Evolutionary conservation across 306 rosid genomes (phyloP).

Genomic region (Heteromeles arbutifolia): DNA sequence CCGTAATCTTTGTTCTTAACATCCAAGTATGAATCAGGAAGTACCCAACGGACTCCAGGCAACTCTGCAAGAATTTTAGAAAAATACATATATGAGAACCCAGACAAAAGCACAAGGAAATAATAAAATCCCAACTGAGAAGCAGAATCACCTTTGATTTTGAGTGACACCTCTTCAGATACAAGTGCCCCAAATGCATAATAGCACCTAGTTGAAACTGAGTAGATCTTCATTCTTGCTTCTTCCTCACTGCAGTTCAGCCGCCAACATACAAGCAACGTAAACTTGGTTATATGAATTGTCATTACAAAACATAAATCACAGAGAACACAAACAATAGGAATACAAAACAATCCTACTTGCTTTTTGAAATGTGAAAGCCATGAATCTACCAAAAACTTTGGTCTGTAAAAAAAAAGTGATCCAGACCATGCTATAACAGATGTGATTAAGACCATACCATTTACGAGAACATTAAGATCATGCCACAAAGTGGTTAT

Average conservation of each 20-base stretch:
- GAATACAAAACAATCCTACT: neutral
- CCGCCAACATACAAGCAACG: neutral
- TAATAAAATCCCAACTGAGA: neutral
- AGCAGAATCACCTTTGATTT: conserved; percentile 56
- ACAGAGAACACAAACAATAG: neutral
- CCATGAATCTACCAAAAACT: neutral
- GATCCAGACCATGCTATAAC: neutral
- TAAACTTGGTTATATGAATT: neutral
- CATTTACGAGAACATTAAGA: neutral
- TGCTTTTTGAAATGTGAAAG: neutral
- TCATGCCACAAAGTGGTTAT: neutral
- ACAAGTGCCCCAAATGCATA: conserved; percentile 91
- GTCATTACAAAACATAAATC: neutral
- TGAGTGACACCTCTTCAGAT: conserved; percentile 70
- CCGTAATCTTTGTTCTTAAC: conserved; percentile 90
- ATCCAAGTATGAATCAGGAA: conserved; percentile 95
- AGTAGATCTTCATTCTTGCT: conserved; percentile 88
- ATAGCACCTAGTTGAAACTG: conserved; percentile 86
- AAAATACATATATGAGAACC: neutral
- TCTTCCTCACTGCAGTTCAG: conserved; percentile 64
- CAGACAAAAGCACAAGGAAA: neutral
- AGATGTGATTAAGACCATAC: neutral
- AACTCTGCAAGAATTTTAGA: conserved; percentile 41
- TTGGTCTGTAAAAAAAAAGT: neutral
- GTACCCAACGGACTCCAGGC: conserved; percentile 87